Percentiles rank a stretch among this genome's conserved stretches.
Evolutionary conservation across 2,329 filamentous ascomycete genomes (phyloP).

Genomic region (Aureobasidium sp.): DNA sequence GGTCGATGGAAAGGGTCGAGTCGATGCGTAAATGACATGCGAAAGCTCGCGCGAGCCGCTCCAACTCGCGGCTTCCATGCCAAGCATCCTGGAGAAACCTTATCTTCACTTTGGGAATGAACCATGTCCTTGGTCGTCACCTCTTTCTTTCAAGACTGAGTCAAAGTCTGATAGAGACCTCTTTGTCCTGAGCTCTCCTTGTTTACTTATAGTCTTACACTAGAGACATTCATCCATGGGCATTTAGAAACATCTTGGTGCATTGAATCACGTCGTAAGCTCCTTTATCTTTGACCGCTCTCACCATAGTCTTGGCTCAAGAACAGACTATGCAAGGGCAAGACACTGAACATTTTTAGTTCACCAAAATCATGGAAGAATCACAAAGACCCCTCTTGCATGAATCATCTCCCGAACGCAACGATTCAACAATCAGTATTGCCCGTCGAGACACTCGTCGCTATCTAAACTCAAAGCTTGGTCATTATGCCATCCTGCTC

Average conservation of each 20-base stretch:
- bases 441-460: constrained; percentile 21
- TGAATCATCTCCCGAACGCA: background rate
- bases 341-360: background rate
- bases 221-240: background rate
- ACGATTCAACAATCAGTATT: background rate
- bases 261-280: background rate
- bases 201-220: background rate
- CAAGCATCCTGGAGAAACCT: constrained; percentile 9
- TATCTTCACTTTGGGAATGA: background rate
- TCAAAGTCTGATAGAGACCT: background rate
- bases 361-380: background rate
- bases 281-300: background rate
- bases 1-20: background rate
- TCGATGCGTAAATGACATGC: background rate
- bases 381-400: background rate
- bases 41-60: background rate
- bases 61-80: background rate
- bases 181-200: background rate
- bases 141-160: background rate
- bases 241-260: background rate
- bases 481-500: constrained; percentile 42
- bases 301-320: background rate
- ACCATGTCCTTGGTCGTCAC: background rate
- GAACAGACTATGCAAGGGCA: background rate
- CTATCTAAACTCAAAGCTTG: constrained; percentile 38